phyloP scores from a whole-genome alignment of 139 green algal species.

The Pleodorina starrii region DNA sequence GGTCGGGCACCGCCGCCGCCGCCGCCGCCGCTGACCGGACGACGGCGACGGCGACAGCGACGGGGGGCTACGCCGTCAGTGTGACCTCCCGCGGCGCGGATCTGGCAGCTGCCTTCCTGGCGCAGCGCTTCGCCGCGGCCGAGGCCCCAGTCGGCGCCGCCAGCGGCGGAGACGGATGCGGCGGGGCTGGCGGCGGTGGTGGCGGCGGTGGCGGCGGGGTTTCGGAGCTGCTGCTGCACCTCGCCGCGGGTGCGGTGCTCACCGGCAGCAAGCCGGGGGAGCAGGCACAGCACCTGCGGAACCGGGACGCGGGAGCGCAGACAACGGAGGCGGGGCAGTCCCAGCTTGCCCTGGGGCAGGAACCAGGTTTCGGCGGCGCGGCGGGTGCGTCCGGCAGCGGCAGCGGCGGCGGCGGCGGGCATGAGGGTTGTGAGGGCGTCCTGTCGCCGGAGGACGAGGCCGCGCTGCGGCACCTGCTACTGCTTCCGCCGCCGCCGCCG shows the following conservation, averaged over 20 bases:
- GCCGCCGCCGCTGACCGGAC: no score
- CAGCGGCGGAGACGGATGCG: no score
- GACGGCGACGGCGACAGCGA: neutral
- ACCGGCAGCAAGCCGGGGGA: neutral
- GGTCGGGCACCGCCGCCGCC: no score
- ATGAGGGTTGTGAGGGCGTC: no score
- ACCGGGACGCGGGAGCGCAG: neutral
- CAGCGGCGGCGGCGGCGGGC: neutral
- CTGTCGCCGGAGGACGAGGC: neutral
- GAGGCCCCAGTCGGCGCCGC: no score
- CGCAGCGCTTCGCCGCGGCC: slow-evolving; percentile 55
- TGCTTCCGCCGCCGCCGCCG: neutral
- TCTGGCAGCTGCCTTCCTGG: slow-evolving; percentile 45
- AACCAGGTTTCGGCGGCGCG: no score
- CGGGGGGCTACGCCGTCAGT: slow-evolving; percentile 49
- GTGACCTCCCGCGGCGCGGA: slow-evolving; percentile 46
- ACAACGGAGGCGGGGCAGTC: no score
- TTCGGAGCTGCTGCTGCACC: slow-evolving; percentile 42
- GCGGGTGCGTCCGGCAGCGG: neutral
- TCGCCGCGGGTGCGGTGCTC: neutral
- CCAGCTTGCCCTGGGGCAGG: no score
- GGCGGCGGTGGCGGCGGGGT: slow-evolving; percentile 46
- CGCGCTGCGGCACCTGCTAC: neutral
- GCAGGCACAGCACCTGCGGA: no score
- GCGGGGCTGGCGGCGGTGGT: no score